Evolutionary conservation across 1,284 basidiomycete genomes (phyloP).

Genomic region (Cryptococcus sp.): DNA sequence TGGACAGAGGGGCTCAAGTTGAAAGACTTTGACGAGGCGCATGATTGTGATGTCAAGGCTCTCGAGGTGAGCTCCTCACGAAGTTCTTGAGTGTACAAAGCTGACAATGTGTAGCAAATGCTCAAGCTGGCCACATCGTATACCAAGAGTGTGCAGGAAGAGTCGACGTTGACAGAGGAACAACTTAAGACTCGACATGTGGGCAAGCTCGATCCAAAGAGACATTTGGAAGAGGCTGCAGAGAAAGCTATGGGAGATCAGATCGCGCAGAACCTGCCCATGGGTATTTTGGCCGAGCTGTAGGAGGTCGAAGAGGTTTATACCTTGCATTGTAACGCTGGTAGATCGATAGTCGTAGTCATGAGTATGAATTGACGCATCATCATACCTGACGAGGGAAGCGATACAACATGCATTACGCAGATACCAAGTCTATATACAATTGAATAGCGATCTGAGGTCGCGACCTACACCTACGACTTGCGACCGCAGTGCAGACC

Average conservation of each 20-base stretch:
- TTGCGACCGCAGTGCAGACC: constrained; percentile 31
- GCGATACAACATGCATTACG: constrained; percentile 5
- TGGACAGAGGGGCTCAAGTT: constrained; percentile 94
- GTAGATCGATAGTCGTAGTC: too few species aligned
- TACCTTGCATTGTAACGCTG: constrained; percentile 1
- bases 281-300: constrained; percentile 83
- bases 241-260: constrained; percentile 94
- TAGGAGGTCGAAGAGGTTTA: constrained; percentile 31
- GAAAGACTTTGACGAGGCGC: constrained; percentile 78
- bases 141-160: constrained; percentile 94
- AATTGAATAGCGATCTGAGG: not conserved
- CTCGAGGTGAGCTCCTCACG: constrained; percentile 67
- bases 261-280: constrained; percentile 87
- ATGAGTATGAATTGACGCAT: too few species aligned
- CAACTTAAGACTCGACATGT: constrained; percentile 94
- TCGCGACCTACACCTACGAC: constrained; percentile 20
- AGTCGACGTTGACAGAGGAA: constrained; percentile 80
- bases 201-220: constrained; percentile 95
- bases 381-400: not conserved
- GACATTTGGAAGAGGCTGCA: constrained; percentile 93
- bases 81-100: not conserved
- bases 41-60: constrained; percentile 77
- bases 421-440: constrained; percentile 3
- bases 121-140: constrained; percentile 81
- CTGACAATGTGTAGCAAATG: constrained; percentile 66